Evolutionary conservation across 1,284 basidiomycete genomes (phyloP).

Genomic region (Pisolithus thermaeus): DNA sequence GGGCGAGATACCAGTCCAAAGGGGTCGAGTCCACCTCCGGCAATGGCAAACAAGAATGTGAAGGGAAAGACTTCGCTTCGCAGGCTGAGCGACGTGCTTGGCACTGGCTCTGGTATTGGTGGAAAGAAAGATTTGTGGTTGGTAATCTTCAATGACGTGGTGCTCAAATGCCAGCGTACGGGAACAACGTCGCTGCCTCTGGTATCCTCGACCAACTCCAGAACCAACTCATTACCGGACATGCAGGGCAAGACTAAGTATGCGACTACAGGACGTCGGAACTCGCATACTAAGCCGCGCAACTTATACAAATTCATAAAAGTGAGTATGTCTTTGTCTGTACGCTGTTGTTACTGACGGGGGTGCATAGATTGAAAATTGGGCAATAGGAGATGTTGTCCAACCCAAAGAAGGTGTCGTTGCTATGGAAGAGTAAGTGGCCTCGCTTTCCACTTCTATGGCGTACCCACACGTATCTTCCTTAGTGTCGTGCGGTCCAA

Average conservation of each 20-base stretch:
- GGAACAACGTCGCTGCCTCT: slow-evolving; percentile 87
- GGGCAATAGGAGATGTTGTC: slow-evolving; percentile 74
- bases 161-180: slow-evolving; percentile 84
- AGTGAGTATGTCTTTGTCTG: slow-evolving; percentile 35
- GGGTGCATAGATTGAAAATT: slow-evolving; percentile 69
- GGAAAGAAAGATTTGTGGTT: slow-evolving; percentile 89
- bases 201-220: slow-evolving; percentile 62
- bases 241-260: slow-evolving; percentile 76
- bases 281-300: slow-evolving; percentile 69
- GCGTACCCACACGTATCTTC: slow-evolving; percentile 7
- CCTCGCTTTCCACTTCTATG: slow-evolving; percentile 10
- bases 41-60: slow-evolving; percentile 49
- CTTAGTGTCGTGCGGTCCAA: slow-evolving; percentile 64
- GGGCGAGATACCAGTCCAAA: slow-evolving; percentile 27
- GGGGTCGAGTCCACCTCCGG: slow-evolving; percentile 50
- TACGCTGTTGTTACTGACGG: slow-evolving; percentile 4
- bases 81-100: slow-evolving; percentile 76
- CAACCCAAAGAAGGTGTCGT: slow-evolving; percentile 71
- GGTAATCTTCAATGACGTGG: slow-evolving; percentile 93
- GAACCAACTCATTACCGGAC: slow-evolving; percentile 72
- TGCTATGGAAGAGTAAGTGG: slow-evolving; percentile 78
- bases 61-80: slow-evolving; percentile 80
- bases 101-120: slow-evolving; percentile 49
- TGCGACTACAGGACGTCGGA: slow-evolving; percentile 68
- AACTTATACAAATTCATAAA: slow-evolving; percentile 88